Base-by-base conservation (phyloP, 805 yeast species). In the Isabelozyma gotoi region DNA sequence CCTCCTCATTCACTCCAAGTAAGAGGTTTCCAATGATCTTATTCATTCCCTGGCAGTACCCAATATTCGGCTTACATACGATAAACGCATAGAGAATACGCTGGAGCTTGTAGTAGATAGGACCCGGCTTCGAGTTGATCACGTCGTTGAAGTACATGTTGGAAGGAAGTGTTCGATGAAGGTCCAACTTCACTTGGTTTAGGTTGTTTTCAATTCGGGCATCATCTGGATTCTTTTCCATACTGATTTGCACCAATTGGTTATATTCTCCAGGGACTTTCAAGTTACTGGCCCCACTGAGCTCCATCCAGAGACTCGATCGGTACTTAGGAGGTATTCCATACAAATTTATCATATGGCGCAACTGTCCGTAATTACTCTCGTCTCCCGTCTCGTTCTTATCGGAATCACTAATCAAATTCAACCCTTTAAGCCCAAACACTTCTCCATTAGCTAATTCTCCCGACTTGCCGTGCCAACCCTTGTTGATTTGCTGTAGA, bases 21-120 rank as follows among this genome's bases (percentile, higher is more conserved):
- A 80, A 53, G 7, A 80, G 47, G 37, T 74, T 76, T 0, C 81
- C 85, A 8, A 73, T 76, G n/a, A 80, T 74, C 50, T 78, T 72
- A 53, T 80, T 80, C 85, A 80, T 73, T 1, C 85, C 85, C 50
- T 80, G 85, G 41, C 80, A 74, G 53, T 80, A 80, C 0, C 85
- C 84, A 35, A 78, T 63, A 0, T 63, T 63, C 0, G 78, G 74
- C 45, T 71, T 69, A 46, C 76, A 68, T 5, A 71, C 63, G 15
- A 73, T 70, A 49, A 74, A 78, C 0, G 83, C 82, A 32, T 72
- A 68, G 39, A 80, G 57, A 5, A 80, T 71, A 12, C 76, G 61
- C 34, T 75, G 63, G 21, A 80, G 54, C 42, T 72, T 75, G 32
- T 57, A 61, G 32, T 73, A 70, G n/a, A 80, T 81, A 1, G 83